Evolutionary conservation across 352 stramenopile genomes (phyloP).

Genomic region (Blastocystis sp.): DNA sequence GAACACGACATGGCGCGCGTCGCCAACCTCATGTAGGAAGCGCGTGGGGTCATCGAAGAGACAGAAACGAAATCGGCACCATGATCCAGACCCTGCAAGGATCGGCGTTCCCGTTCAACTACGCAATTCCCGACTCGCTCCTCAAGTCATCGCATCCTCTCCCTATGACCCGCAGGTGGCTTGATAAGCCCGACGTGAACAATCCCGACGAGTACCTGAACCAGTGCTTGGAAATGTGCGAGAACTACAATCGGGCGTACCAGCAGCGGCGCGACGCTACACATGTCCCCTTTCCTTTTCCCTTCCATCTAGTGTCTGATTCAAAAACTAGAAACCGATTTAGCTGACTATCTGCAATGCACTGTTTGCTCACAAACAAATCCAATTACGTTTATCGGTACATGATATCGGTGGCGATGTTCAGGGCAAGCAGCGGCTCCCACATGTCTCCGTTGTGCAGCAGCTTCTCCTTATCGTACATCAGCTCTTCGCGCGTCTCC

Average conservation of each 20-base stretch:
- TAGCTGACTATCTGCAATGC: not conserved
- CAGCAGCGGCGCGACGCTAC: not conserved
- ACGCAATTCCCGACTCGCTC: not conserved
- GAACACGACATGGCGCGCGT: conserved; percentile 1
- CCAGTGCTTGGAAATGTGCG: conserved; percentile 17
- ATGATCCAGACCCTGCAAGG: not conserved
- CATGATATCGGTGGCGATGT: conserved; percentile 91
- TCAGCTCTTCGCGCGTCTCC: conserved; percentile 95
- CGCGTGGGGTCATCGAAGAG: not conserved
- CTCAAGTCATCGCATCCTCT: not conserved
- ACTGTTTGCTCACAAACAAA: conserved; percentile 6
- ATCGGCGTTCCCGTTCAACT: not conserved
- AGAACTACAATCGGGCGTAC: not conserved
- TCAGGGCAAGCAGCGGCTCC: conserved; percentile 97
- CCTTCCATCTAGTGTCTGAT: not conserved
- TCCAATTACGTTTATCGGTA: conserved; percentile 81
- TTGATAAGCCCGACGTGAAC: conserved; percentile 16
- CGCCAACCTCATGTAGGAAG: not conserved
- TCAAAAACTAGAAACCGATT: not conserved
- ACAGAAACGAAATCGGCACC: conserved; percentile 26
- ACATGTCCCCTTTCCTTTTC: not conserved
- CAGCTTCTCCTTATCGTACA: conserved; percentile 99
- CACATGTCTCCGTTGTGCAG: conserved; percentile 98
- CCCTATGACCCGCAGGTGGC: not conserved
- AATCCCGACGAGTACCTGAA: conserved; percentile 34